These are phyloP conservation scores for Gyrodon lividus DNA, from an alignment of 768 basidiomycete species.

Conservation along the genomic window DNA sequence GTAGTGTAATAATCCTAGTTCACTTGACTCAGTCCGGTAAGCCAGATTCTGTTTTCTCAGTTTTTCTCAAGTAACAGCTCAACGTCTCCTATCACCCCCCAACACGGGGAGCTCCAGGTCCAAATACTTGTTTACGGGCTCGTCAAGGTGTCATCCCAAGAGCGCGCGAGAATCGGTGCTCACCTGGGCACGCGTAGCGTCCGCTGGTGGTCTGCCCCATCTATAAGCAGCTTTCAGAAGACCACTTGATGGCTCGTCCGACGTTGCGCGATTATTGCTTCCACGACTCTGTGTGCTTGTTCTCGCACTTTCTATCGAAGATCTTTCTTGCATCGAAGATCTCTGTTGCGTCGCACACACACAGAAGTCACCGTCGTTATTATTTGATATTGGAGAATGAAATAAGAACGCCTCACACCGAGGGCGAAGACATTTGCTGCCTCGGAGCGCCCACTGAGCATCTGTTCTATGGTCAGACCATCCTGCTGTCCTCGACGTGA, in stretches of 20 bases:
- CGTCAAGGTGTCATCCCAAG: too few species aligned
- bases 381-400: not conserved
- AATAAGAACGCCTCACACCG: constrained; percentile 11
- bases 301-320: constrained; percentile 4
- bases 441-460: not conserved
- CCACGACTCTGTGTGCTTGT: constrained; percentile 15
- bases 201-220: not conserved
- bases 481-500: not conserved
- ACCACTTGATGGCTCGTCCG: not conserved
- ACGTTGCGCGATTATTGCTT: not conserved
- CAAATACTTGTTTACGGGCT: too few species aligned
- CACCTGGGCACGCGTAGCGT: too few species aligned
- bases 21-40: too few species aligned
- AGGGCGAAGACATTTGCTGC: constrained; percentile 5
- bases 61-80: too few species aligned
- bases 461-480: not conserved
- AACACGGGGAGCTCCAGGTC: too few species aligned
- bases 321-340: not conserved
- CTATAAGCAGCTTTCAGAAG: not conserved
- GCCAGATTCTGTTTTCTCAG: too few species aligned
- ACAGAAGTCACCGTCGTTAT: too few species aligned
- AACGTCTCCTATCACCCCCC: too few species aligned
- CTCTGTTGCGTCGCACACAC: not conserved
- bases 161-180: too few species aligned
- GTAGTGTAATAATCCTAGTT: too few species aligned